A percentile compares a stretch with the other conserved stretches of the same genome.
phyloP scores from a whole-genome alignment of 2,329 filamentous ascomycete genomes.

The Penicillium sclerotigenum region DNA sequence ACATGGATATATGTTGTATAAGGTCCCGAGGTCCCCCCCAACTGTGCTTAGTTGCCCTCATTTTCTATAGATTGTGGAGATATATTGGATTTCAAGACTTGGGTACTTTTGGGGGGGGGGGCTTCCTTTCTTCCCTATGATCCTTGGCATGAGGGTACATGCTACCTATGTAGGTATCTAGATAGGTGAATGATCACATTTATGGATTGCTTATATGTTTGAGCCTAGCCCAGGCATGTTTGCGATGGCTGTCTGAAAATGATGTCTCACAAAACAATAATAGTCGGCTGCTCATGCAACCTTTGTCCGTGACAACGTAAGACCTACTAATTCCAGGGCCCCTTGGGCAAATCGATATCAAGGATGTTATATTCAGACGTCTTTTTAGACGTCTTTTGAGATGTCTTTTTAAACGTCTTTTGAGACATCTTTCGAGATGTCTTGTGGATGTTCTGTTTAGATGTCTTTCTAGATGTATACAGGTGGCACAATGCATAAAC shows the following conservation, averaged over 20 bases:
- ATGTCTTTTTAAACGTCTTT: no score
- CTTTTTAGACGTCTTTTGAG: no score
- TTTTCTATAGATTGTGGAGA: neutral
- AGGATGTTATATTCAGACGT: no score
- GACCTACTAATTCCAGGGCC: no score
- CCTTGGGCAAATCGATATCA: no score
- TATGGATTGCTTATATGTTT: neutral
- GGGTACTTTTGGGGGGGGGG: no score
- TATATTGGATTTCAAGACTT: neutral
- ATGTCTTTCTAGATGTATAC: no score
- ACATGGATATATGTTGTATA: neutral
- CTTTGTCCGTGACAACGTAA: no score
- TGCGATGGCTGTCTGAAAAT: neutral
- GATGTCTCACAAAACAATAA: neutral
- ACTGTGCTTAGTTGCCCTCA: neutral
- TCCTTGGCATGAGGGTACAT: neutral
- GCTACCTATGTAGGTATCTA: neutral
- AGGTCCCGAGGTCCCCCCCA: neutral
- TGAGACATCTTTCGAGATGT: no score
- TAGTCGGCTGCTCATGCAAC: no score
- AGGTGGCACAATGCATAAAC: no score
- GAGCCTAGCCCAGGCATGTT: neutral
- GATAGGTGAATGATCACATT: neutral
- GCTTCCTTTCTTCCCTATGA: neutral
- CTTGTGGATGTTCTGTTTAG: no score